Evolutionary conservation across 2,329 filamentous ascomycete genomes (phyloP).

Genomic region (Cylindrodendrum hubeiense): DNA sequence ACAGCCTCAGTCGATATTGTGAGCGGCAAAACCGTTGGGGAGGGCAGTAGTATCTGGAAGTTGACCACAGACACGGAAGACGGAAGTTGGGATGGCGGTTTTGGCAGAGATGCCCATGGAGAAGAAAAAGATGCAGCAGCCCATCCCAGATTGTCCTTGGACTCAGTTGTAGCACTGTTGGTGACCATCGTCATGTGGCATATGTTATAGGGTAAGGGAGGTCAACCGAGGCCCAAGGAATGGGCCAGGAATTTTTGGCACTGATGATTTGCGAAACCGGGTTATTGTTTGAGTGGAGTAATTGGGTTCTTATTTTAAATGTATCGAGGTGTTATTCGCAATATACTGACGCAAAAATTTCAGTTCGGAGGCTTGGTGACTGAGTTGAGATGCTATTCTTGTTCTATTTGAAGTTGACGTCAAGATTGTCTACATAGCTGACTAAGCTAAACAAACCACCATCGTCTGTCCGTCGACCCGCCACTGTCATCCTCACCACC

Average conservation of each 20-base stretch:
- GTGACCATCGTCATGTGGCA: constrained; percentile 24
- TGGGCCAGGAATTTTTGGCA: constrained; percentile 27
- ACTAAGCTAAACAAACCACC: constrained; percentile 31
- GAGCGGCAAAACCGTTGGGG: constrained; percentile 34
- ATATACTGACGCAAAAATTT: not conserved
- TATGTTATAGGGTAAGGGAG: constrained; percentile 17
- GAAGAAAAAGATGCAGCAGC: constrained; percentile 29
- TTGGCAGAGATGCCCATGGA: not conserved
- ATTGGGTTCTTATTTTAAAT: constrained; percentile 20
- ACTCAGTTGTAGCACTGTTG: constrained; percentile 26
- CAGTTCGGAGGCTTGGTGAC: too few relatives aligned
- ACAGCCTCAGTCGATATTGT: constrained; percentile 35
- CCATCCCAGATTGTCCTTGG: constrained; percentile 8
- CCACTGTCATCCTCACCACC: not conserved
- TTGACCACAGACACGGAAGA: constrained; percentile 14
- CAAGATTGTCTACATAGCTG: constrained; percentile 16
- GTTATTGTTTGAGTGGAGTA: not conserved
- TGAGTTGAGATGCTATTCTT: not conserved
- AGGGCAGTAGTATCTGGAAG: constrained; percentile 38
- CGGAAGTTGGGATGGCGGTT: not conserved
- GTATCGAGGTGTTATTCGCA: constrained; percentile 8
- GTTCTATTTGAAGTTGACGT: not conserved
- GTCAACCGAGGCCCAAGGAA: too few relatives aligned
- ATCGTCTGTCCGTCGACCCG: constrained; percentile 28
- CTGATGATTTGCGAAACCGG: constrained; percentile 29